A percentile compares a stretch with the other conserved stretches of the same genome.
These are phyloP conservation scores for Fusarium nurragi DNA, from an alignment of 2,329 filamentous ascomycete species.

Conservation along the genomic window DNA sequence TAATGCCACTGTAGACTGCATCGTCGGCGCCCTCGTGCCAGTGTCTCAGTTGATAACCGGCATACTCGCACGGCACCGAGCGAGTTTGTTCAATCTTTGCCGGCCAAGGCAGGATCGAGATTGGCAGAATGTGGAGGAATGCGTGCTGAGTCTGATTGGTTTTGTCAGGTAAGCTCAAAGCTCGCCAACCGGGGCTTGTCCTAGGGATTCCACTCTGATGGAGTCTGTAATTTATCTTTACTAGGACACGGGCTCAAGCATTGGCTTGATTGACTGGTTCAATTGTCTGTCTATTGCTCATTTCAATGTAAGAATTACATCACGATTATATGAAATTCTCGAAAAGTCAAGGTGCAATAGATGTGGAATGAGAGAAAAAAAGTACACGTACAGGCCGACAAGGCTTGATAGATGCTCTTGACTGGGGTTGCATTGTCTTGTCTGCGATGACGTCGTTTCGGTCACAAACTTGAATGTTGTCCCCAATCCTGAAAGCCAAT, in stretches of 20 bases:
- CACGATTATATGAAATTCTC: not conserved
- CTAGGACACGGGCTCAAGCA: not conserved
- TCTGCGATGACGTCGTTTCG: constrained; percentile 35
- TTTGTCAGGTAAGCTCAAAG: constrained; percentile 32
- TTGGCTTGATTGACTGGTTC: not conserved
- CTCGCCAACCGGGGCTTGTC: constrained; percentile 26
- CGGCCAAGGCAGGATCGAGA: constrained; percentile 38
- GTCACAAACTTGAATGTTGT: constrained; percentile 17
- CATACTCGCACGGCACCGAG: constrained; percentile 28
- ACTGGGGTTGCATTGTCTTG: constrained; percentile 1
- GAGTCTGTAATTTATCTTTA: constrained; percentile 10
- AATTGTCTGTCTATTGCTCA: not conserved
- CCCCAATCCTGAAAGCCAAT: not conserved
- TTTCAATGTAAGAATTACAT: constrained; percentile 14
- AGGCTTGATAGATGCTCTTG: not conserved
- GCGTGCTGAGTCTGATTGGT: constrained; percentile 33
- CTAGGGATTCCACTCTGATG: constrained; percentile 30
- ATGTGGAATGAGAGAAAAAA: not conserved
- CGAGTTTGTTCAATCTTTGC: constrained; percentile 20
- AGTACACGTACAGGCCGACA: not conserved
- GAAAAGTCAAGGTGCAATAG: constrained; percentile 14
- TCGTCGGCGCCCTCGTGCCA: constrained; percentile 13
- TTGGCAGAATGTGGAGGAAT: constrained; percentile 37
- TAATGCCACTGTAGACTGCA: constrained; percentile 1
- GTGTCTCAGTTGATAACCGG: constrained; percentile 28